Base-by-base conservation (phyloP, 106 monocot genomes). In the Dendrobium officinale region DNA sequence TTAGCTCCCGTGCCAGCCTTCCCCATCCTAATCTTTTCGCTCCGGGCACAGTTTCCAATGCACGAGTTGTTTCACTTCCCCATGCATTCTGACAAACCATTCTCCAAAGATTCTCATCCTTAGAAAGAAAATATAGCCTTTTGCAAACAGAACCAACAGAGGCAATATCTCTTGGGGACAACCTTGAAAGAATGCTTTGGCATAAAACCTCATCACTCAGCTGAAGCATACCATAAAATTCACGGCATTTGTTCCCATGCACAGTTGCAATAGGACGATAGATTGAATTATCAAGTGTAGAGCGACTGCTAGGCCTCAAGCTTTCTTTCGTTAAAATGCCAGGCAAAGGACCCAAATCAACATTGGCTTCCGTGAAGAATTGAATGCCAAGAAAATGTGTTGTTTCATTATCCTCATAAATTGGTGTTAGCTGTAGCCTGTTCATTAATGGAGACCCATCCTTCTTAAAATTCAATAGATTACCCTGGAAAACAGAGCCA, bases 11-110 rank as follows among this genome's bases (percentile, higher is more conserved):
- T 4, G 96, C 96, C 5, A 97, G 80, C 41, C 92, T 84, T 74
- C 90, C 92, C 96, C 96, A 97, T 49, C 89, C 89, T 22, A 97
- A 47, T 73, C 84, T 81, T 86, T 84, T 93, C 41, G 89, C 84
- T 70, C 70, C 92, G 40, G 86, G 82, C 8, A 90, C 90, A 22
- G 88, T 84, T 79, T 93, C 92, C 54, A 96, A 72, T 8, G 90
- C 93, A 61, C 80, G 86, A 78, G 96, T 92, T 19, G 90, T 82
- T 64, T 97, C 96, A 8, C 67, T 85, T 13, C 90, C 96, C 96
- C 96, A 97, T 45, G 94, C 94, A 87, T 89, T 94, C 79, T 97
- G 94, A 77, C 96, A 97, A 43, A 97, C 94, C 92, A 93, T 89
- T 77, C 88, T 84, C 96, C 96, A 97, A 22, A 97, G 89, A 88